These are phyloP conservation scores for Penicillium psychrosexuale DNA, from an alignment of 2,329 filamentous ascomycete species.

Conservation along the genomic window DNA sequence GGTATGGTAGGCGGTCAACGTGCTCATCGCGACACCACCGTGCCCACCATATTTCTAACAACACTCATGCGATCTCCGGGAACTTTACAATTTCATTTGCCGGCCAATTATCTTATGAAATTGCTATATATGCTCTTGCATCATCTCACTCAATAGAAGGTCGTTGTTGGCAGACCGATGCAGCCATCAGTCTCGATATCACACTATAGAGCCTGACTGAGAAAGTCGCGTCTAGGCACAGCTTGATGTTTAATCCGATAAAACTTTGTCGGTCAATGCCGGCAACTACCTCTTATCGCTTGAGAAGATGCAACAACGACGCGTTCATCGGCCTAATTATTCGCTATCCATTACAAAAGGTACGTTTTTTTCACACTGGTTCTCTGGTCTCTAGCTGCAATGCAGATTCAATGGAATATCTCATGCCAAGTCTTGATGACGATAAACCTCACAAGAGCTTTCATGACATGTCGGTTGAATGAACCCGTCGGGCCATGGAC, in stretches of 20 bases:
- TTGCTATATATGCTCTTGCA: neutral
- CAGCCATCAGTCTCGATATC: neutral
- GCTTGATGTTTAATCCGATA: neutral
- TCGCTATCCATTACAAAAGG: neutral
- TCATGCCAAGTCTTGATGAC: conserved; percentile 37
- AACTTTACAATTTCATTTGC: neutral
- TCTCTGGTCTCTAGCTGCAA: neutral
- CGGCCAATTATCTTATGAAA: neutral
- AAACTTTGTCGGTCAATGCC: neutral
- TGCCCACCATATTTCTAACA: neutral
- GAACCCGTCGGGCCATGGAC: conserved; percentile 26
- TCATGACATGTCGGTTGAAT: conserved; percentile 33
- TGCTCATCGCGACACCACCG: neutral
- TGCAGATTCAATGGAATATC: conserved; percentile 3
- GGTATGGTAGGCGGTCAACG: neutral
- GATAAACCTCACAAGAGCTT: conserved; percentile 40
- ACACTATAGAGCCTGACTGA: neutral
- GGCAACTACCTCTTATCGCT: neutral
- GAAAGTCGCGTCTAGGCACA: neutral
- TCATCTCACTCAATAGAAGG: conserved; percentile 11
- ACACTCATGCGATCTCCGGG: neutral
- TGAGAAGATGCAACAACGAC: neutral
- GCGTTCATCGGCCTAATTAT: neutral
- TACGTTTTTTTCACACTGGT: neutral
- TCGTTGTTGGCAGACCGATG: neutral